Conservation (phyloP, 2,329 filamentous ascomycete species). For the Hymenoscyphus salicellus region DNA sequence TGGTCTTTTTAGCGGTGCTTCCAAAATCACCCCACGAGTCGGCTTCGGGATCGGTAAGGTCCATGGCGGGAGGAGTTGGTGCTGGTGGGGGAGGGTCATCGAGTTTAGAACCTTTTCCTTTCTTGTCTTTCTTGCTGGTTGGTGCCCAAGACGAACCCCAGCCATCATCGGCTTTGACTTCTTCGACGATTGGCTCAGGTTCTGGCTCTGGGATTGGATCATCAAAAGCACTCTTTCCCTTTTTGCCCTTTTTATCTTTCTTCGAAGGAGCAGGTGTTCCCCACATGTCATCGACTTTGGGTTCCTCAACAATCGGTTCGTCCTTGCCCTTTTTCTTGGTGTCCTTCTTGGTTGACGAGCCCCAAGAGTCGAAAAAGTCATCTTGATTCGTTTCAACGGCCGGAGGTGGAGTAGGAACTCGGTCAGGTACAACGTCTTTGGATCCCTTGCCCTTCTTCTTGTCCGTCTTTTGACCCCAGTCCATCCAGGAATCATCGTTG, state of each 20-base stretch:
- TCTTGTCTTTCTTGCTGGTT: slow-evolving; percentile 40
- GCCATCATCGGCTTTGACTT: slow-evolving; percentile 44
- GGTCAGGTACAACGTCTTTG: slow-evolving; percentile 33
- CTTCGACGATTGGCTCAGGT: slow-evolving; percentile 40
- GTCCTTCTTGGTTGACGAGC: background rate
- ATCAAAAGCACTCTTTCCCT: slow-evolving; percentile 46
- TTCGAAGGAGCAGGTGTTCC: slow-evolving; percentile 24
- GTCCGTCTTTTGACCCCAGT: slow-evolving; percentile 31
- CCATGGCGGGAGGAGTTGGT: slow-evolving; percentile 47
- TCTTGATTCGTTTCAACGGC: slow-evolving; percentile 35
- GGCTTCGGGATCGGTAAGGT: slow-evolving; percentile 44
- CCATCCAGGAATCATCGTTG: slow-evolving; percentile 30
- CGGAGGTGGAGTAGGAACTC: slow-evolving; percentile 34
- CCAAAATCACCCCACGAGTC: slow-evolving; percentile 39
- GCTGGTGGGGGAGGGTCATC: slow-evolving; percentile 45
- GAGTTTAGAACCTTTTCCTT: slow-evolving; percentile 41
- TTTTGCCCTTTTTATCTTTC: slow-evolving; percentile 51
- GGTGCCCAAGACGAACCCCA: slow-evolving; percentile 40
- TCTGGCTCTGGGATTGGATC: slow-evolving; percentile 47
- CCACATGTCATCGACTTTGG: slow-evolving; percentile 43
- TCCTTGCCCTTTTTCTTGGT: background rate
- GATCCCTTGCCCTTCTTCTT: slow-evolving; percentile 20
- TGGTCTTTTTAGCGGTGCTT: slow-evolving; percentile 38
- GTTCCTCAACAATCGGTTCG: slow-evolving; percentile 37
- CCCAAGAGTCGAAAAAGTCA: slow-evolving; percentile 28